Evolutionary conservation across 208 protist genomes (phyloP).

Genomic region (Strigomonas culicis): DNA sequence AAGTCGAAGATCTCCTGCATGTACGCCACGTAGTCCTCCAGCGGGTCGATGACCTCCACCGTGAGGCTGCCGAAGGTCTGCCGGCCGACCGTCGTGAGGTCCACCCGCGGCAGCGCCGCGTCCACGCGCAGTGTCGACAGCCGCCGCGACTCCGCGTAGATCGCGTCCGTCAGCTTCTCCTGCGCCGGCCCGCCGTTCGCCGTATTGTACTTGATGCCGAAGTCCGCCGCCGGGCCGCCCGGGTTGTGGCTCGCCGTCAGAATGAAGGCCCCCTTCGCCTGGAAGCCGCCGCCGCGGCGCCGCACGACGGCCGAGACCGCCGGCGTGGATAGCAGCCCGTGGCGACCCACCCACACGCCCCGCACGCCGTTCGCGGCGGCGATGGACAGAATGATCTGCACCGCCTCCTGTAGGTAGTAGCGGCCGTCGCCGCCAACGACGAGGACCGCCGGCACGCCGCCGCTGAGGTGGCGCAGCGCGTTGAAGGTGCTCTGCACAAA

Average conservation of each 20-base stretch:
- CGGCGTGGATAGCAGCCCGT: conserved; percentile 96
- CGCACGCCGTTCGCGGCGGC: conserved; percentile 92
- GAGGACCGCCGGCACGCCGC: conserved; percentile 56
- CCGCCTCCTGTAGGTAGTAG: conserved; percentile 90
- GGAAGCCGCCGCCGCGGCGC: conserved; percentile 43
- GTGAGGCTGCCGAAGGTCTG: conserved; percentile 50
- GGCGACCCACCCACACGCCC: conserved; percentile 85
- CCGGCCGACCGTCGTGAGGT: conserved; percentile 46
- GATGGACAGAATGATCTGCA: conserved; percentile 95
- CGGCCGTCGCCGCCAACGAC: conserved; percentile 97
- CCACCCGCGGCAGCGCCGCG: conserved; percentile 41
- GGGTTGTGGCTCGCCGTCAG: conserved; percentile 98
- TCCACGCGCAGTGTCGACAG: conserved; percentile 66
- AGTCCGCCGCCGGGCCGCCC: conserved; percentile 95
- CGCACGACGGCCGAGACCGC: conserved; percentile 94
- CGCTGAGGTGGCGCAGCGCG: conserved; percentile 53
- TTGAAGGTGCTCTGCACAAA: conserved; percentile 97
- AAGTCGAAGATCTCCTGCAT: conserved; percentile 97
- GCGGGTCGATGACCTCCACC: conserved; percentile 92
- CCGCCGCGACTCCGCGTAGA: conserved; percentile 88
- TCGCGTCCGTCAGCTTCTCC: conserved; percentile 92
- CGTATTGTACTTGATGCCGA: conserved; percentile 99
- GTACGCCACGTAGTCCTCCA: conserved; percentile 87
- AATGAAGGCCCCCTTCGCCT: conserved; percentile 92
- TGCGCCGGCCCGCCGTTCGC: conserved; percentile 96